Evolutionary conservation across 805 yeast species (phyloP), one percentile per base, ranked within the genome.

Genomic region (Starmerella bombicola): DNA sequence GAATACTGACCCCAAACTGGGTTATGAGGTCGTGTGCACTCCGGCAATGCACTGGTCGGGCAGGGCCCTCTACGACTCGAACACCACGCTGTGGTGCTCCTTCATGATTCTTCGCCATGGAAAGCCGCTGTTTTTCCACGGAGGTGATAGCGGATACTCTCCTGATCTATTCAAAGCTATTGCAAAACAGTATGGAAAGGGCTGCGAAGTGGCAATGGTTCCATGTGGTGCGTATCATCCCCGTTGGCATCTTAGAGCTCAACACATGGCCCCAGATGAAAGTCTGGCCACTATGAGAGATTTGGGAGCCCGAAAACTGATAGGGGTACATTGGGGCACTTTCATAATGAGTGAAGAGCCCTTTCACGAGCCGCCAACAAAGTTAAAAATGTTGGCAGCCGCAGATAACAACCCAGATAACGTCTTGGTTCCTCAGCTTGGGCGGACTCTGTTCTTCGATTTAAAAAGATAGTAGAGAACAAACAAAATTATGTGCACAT

Each of bases 1-100:
- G 4, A 49, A 50, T n/a, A 42, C 43, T 13, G 56, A 55, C 18
- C 56, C 60, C 9, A 53, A 56, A 4, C 76, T 76, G 43, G 65
- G 65, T 5, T 85, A 79, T 64, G 85, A 82, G 50, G 66, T 88
- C 15, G 86, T 82, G 1, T 82, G 95, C 58, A 71, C 91, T 0
- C 97, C 97, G 0, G 84, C 96, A 0, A 64, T 64, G 67, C 97
- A 88, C 60, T 88, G 97, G 97, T 80, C 93, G 1, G 97, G 97
- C 0, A 63, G 95, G 28, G 70, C 71, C 25, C 59, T 86, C n/a
- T 55, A 76, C 16, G 97, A 88, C 57, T 71, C 93, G 2, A 88
- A 88, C 59, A 63, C 65, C 19, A 72, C 93, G 0, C 63, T 88
- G 38, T 88, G 97, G 97, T 82, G 94, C 52, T 83, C 95, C 0